These are phyloP conservation scores for Narthecium ossifragum DNA, from an alignment of 106 monocot species.

Conservation along the genomic window DNA sequence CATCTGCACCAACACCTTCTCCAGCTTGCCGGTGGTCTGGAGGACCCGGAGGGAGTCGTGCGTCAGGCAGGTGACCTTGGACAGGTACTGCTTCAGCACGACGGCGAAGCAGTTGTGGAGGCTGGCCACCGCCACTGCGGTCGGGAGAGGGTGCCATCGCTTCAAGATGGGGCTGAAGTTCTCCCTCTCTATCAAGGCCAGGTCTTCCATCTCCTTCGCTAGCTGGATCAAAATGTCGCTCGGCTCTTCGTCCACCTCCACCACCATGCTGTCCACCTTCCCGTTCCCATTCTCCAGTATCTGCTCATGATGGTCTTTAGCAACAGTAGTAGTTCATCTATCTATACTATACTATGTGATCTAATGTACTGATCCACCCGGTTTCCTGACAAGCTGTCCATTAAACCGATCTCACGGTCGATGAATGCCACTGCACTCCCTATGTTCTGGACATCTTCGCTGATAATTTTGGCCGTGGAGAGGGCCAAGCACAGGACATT, in stretches of 20 bases:
- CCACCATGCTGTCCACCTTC: conserved; percentile 40
- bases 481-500: conserved; percentile 27
- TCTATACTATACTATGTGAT: too few species aligned
- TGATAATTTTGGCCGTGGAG: conserved; percentile 21
- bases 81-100: conserved; percentile 66
- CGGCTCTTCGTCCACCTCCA: conserved; percentile 55
- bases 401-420: conserved; percentile 9
- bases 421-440: background rate
- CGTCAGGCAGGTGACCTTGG: conserved; percentile 34
- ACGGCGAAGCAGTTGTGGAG: conserved; percentile 73
- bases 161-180: conserved; percentile 61
- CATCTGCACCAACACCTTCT: conserved; percentile 77
- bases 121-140: conserved; percentile 52
- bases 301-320: too few species aligned
- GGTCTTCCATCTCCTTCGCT: conserved; percentile 58
- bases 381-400: conserved; percentile 31
- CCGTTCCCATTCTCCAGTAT: conserved; percentile 45
- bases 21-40: conserved; percentile 66
- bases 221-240: conserved; percentile 38
- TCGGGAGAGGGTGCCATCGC: conserved; percentile 54
- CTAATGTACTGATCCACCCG: too few species aligned
- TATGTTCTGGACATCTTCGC: background rate
- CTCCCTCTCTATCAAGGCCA: conserved; percentile 60
- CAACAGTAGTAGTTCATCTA: too few species aligned
- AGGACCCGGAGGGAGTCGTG: conserved; percentile 60